These are phyloP conservation scores for Protomyces macrosporus DNA, from an alignment of 1,139 yeast species.

Conservation along the genomic window DNA sequence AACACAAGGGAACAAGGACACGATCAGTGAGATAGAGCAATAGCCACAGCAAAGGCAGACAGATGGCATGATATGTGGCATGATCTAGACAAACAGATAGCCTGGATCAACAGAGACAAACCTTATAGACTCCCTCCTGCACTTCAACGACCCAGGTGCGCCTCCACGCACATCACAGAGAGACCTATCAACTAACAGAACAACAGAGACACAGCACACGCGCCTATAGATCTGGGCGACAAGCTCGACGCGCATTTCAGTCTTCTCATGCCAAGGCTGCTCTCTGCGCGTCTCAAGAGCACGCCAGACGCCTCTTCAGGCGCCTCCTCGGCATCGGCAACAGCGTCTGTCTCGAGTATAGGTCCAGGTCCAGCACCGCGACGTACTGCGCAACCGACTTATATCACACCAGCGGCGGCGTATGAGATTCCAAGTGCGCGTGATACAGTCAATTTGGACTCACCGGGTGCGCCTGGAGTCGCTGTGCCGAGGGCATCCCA, in stretches of 20 bases:
- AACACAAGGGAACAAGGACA: neutral
- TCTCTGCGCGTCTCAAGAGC: neutral
- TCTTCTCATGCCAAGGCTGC: conserved; percentile 10
- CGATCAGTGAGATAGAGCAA: neutral
- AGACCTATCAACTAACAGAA: neutral
- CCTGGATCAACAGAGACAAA: conserved; percentile 7
- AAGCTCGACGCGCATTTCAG: conserved; percentile 4
- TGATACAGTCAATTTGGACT: conserved; percentile 9
- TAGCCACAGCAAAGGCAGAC: neutral
- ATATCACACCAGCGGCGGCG: conserved; percentile 6
- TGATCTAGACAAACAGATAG: conserved; percentile 13
- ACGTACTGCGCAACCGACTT: neutral
- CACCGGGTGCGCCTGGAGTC: neutral
- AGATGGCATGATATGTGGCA: conserved; percentile 1
- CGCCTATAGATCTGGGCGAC: neutral
- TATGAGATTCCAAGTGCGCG: conserved; percentile 2
- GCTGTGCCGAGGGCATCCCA: neutral
- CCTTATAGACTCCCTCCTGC: neutral
- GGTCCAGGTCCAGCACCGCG: neutral
- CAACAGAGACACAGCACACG: neutral
- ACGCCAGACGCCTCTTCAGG: neutral
- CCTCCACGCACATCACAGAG: neutral
- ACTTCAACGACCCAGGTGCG: neutral
- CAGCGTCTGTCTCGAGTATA: neutral
- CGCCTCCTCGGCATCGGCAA: neutral